Percentiles rank a stretch among this genome's conserved stretches.
Conservation (phyloP, 352 stramenopile species). For the Globisporangium carolinianum region DNA sequence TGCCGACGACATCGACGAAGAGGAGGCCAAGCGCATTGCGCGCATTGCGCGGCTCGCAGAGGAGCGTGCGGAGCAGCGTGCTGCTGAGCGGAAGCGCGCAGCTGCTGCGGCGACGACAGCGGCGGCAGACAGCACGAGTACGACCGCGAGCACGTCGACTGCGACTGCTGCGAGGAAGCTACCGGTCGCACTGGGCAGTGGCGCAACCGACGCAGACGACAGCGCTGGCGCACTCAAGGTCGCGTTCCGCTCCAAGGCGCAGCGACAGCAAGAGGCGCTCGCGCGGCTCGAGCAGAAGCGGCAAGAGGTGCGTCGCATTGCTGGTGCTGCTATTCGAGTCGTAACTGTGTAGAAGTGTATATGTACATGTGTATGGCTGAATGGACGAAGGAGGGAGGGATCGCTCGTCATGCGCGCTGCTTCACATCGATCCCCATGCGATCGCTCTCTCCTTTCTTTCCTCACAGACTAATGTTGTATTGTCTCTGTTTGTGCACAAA, state of each 20-base stretch:
- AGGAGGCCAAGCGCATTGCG: constrained; percentile 68
- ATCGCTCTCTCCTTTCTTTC: neutral
- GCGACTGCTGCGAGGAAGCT: constrained; percentile 21
- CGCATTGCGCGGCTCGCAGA: constrained; percentile 61
- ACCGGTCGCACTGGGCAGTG: constrained; percentile 20
- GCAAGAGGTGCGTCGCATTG: constrained; percentile 21
- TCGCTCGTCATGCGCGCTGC: neutral
- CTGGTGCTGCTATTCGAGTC: neutral
- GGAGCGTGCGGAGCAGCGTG: constrained; percentile 45
- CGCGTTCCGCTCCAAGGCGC: constrained; percentile 70
- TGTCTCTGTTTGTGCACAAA: neutral
- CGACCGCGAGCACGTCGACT: neutral
- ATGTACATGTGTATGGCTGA: too few species aligned
- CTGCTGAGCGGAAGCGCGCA: constrained; percentile 17
- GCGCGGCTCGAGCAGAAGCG: constrained; percentile 69
- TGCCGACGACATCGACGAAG: constrained; percentile 32
- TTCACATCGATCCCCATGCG: neutral
- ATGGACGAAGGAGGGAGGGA: neutral
- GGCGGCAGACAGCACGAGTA: neutral
- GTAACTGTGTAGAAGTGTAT: neutral
- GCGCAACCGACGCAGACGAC: neutral
- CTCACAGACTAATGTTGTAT: neutral
- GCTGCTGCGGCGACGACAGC: neutral
- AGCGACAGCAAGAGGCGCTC: constrained; percentile 72
- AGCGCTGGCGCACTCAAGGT: constrained; percentile 25